Evolutionary conservation across 495 filamentous ascomycete genomes (phyloP), one percentile per base, ranked within the genome.

Genomic region (Peziza echinospora): DNA sequence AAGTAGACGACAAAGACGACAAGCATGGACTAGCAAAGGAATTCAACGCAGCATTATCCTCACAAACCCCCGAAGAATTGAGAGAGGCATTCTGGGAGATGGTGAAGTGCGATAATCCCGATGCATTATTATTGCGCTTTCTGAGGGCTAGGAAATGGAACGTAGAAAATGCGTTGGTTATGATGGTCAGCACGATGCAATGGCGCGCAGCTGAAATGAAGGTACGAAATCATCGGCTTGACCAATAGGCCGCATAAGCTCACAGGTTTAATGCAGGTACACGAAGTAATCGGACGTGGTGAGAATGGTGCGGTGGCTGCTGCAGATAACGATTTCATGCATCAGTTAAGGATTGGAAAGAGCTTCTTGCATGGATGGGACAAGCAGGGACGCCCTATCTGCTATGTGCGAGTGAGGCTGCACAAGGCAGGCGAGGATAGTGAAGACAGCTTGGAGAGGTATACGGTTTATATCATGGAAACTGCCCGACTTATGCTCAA

Each of bases 71-170:
- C 2, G 82, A 86, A 52, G 70, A 79, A 43, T 71, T 97, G 51
- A 73, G 89, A 23, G 66, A 69, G 2, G 77, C 84, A 2, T 84
- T 94, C 63, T 97, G 89, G 89, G 72, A 67, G 48, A 93, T 97
- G 89, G 75, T 87, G 26, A 96, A 96, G 66, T 80, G 84, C 53
- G 91, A 97, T 59, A 71, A 94, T 60, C 89, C 89, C 1, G 89
- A 97, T 60, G 77, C 72, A 6, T 68, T 97, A 22, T 67, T 93
- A 10, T 66, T 97, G 45, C 76, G 89, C 23, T 97, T 94, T 63
- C 66, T 97, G 47, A 72, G 89, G 34, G 89, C 89, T 7, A 72
- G 89, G 26, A 97, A 96, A 63, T 97, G 89, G 89, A 82, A 97
- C 58, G 74, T 92, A 24, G 80, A 93, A 41, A 84, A 82, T 54